Base-by-base conservation (phyloP, 306 rosid species). In the Benincasa hispida region DNA sequence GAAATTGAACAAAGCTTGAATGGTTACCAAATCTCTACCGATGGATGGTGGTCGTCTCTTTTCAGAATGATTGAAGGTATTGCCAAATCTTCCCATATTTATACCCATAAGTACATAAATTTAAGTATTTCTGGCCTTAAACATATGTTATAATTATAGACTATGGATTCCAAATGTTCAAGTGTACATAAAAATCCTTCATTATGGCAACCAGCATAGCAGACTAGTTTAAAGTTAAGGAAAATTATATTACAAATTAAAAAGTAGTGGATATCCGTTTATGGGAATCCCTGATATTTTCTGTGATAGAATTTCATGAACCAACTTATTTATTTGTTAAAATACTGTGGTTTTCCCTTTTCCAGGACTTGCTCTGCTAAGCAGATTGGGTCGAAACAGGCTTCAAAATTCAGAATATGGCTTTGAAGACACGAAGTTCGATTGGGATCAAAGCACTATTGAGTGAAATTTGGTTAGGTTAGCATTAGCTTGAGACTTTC, bases 41-140 rank as follows among this genome's bases (percentile, higher is more conserved):
- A 70, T 81, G 92, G 96, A 73, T 86, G 93, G 83, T 93, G 89
- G 96, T 91, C 86, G 77, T 77, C 98, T 15, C 90, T 93, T 55
- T 93, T 88, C 88, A 85, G 83, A 83, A 89, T 91, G 92, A 82
- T 91, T 77, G 98, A 93, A 88, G 98, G 98, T 93, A 90, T 51
- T 45, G 45, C 5, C 66, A 53, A 75, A 69, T 78, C 51, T 27
- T 32, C 66, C 45, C 66, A 58, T 75, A 41, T 22, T n/a, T 48
- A 35, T 27, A 6, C 21, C 56, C 55, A 5, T 37, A 21, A 57
- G 19, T 12, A 15, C 32, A 50, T 8, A 50, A 47, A 1, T 73
- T 53, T 61, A 51, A 48, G 9, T 35, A 66, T 30, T 62, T 56
- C 61, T 68, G 39, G 32, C 21, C 25, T 39, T 68, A 37, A 32